These are phyloP conservation scores for Boletus pseudopeckii DNA, from an alignment of 768 basidiomycete species.

Conservation along the genomic window DNA sequence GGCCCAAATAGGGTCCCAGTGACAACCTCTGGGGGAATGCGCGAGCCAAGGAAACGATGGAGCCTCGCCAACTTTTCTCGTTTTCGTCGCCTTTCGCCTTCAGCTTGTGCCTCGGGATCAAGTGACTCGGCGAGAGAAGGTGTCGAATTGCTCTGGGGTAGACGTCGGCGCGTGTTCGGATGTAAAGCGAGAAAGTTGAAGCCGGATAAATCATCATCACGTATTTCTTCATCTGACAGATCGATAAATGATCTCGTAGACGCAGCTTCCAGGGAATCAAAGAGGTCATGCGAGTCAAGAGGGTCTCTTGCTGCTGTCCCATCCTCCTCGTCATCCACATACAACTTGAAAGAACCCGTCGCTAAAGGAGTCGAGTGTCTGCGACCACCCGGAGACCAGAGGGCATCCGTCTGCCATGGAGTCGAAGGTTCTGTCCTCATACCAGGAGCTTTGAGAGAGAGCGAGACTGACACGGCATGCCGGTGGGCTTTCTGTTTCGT, in stretches of 20 bases:
- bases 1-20: conserved; percentile 41
- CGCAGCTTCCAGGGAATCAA: conserved; percentile 15
- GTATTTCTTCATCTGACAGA: conserved; percentile 59
- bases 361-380: conserved; percentile 56
- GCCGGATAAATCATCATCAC: conserved; percentile 32
- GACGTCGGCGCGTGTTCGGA: conserved; percentile 19
- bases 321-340: conserved; percentile 10
- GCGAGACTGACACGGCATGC: conserved; percentile 31
- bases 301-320: background rate
- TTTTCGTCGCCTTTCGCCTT: conserved; percentile 63
- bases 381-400: conserved; percentile 33
- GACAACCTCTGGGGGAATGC: conserved; percentile 68
- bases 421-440: conserved; percentile 23
- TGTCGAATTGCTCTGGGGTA: conserved; percentile 37
- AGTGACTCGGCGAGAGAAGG: conserved; percentile 49
- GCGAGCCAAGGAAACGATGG: conserved; percentile 83
- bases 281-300: conserved; percentile 4
- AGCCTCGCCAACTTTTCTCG: conserved; percentile 77
- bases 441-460: conserved; percentile 19
- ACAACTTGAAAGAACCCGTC: conserved; percentile 41
- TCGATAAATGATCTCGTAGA: conserved; percentile 54
- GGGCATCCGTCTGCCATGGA: conserved; percentile 36
- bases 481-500: conserved; percentile 31
- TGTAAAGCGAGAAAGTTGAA: conserved; percentile 30
- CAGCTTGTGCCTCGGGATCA: conserved; percentile 50